Conservation (phyloP, 2,329 filamentous ascomycete species). For the Nothomitra cinnamomea region DNA sequence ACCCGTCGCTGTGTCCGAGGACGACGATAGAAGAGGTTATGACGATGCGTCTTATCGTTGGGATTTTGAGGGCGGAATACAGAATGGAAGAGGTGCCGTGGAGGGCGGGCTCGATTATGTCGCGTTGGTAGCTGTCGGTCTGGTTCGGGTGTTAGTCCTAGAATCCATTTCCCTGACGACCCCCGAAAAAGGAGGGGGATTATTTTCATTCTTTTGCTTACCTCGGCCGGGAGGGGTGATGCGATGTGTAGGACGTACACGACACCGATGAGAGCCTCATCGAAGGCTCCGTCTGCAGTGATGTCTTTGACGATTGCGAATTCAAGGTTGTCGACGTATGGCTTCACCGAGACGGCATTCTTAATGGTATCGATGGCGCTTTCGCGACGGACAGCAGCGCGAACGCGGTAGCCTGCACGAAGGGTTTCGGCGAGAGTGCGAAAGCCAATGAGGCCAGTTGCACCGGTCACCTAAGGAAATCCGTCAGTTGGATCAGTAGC, state of each 20-base stretch:
- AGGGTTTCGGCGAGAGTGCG: not conserved
- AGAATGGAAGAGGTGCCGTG: conserved; percentile 17
- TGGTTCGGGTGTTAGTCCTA: conserved; percentile 19
- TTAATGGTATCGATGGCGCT: not conserved
- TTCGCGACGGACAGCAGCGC: not conserved
- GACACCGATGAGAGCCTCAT: conserved; percentile 17
- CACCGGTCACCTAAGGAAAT: not conserved
- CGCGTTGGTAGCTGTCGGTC: conserved; percentile 16
- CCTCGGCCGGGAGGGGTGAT: conserved; percentile 33
- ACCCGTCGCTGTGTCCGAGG: conserved; percentile 19
- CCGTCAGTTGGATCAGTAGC: not conserved
- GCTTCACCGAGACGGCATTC: not conserved
- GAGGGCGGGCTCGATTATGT: conserved; percentile 41
- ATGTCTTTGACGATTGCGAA: conserved; percentile 9
- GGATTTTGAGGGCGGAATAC: not conserved
- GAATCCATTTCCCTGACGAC: too few relatives aligned
- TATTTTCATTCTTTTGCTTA: not conserved
- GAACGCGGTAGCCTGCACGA: conserved; percentile 1
- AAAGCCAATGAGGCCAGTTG: not conserved
- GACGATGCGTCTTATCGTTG: conserved; percentile 9
- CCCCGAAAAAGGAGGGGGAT: not conserved
- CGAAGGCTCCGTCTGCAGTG: conserved; percentile 7
- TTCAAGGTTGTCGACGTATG: conserved; percentile 1
- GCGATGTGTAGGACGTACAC: conserved; percentile 42
- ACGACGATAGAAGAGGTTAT: conserved; percentile 23